Conservation (phyloP, 768 basidiomycete species). For the Gymnopilus junonius region DNA sequence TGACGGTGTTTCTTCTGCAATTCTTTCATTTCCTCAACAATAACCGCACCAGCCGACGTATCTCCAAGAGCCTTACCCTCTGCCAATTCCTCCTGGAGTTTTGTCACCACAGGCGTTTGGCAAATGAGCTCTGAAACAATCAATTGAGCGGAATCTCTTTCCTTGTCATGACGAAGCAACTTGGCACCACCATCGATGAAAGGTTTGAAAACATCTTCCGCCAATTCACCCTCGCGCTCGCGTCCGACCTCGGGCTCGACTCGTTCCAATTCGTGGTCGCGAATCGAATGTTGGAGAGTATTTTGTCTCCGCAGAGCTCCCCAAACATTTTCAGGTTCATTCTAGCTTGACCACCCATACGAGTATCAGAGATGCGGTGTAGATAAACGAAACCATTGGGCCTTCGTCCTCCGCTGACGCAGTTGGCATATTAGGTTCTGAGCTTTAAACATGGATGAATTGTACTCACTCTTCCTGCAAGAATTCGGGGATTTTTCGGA, state of each 20-base stretch:
- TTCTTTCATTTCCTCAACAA: slow-evolving; percentile 18
- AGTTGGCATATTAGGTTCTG: not conserved
- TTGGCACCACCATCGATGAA: slow-evolving; percentile 44
- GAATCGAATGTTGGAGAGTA: slow-evolving; percentile 26
- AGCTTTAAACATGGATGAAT: not conserved
- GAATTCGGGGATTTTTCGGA: slow-evolving; percentile 35
- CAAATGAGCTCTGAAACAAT: slow-evolving; percentile 35
- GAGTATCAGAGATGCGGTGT: slow-evolving; percentile 44
- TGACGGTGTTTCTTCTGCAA: slow-evolving; percentile 12
- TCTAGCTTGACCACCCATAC: slow-evolving; percentile 42
- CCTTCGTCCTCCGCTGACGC: not conserved
- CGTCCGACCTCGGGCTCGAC: slow-evolving; percentile 8
- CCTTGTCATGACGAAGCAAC: slow-evolving; percentile 40
- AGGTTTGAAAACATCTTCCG: slow-evolving; percentile 39
- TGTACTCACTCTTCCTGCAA: slow-evolving; percentile 21
- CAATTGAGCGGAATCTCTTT: slow-evolving; percentile 30
- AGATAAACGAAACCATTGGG: slow-evolving; percentile 43
- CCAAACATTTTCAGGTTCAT: slow-evolving; percentile 51
- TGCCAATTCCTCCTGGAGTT: slow-evolving; percentile 23
- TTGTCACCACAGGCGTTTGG: slow-evolving; percentile 9
- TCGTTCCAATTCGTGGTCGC: slow-evolving; percentile 8
- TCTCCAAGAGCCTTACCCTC: slow-evolving; percentile 32
- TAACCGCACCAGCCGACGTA: slow-evolving; percentile 36
- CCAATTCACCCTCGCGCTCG: slow-evolving; percentile 42
- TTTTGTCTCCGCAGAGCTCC: slow-evolving; percentile 48